Evolutionary conservation across 2,329 filamentous ascomycete genomes (phyloP).

Genomic region (Botryotinia calthae): DNA sequence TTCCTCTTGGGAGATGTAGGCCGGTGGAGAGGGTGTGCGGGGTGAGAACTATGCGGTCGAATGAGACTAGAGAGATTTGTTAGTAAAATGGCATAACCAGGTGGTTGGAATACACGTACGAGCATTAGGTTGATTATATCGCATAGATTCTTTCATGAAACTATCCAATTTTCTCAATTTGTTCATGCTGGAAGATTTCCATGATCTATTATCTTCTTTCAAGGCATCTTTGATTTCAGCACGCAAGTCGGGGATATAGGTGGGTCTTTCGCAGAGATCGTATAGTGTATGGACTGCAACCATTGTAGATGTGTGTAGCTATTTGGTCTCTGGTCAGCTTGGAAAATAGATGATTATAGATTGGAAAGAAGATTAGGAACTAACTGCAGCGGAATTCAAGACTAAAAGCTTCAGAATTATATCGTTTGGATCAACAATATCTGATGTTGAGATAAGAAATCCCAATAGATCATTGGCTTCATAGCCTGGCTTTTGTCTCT

Average conservation of each 20-base stretch:
- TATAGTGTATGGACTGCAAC: slow-evolving; percentile 49
- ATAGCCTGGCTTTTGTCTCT: background rate
- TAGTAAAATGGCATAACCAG: background rate
- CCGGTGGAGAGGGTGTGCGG: slow-evolving; percentile 38
- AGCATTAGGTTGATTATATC: slow-evolving; percentile 6
- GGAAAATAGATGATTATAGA: no score
- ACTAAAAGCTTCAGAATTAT: slow-evolving; percentile 12
- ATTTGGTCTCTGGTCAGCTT: background rate
- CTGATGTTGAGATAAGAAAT: background rate
- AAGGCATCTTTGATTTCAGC: slow-evolving; percentile 34
- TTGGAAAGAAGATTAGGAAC: background rate
- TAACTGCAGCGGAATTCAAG: background rate
- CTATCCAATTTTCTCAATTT: slow-evolving; percentile 14
- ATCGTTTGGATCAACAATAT: background rate
- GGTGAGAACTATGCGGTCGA: slow-evolving; percentile 22
- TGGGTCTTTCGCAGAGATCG: slow-evolving; percentile 49
- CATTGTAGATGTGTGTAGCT: slow-evolving; percentile 42
- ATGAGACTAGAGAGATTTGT: background rate
- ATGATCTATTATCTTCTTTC: slow-evolving; percentile 27
- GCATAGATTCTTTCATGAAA: slow-evolving; percentile 19
- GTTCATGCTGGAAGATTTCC: background rate
- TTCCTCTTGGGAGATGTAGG: slow-evolving; percentile 35
- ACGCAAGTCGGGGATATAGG: slow-evolving; percentile 40
- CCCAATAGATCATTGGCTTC: slow-evolving; percentile 9
- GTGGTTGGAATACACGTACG: background rate